Evolutionary conservation across 345 rosid species (phyloP).

Genomic region (Clarkia xantiana): DNA sequence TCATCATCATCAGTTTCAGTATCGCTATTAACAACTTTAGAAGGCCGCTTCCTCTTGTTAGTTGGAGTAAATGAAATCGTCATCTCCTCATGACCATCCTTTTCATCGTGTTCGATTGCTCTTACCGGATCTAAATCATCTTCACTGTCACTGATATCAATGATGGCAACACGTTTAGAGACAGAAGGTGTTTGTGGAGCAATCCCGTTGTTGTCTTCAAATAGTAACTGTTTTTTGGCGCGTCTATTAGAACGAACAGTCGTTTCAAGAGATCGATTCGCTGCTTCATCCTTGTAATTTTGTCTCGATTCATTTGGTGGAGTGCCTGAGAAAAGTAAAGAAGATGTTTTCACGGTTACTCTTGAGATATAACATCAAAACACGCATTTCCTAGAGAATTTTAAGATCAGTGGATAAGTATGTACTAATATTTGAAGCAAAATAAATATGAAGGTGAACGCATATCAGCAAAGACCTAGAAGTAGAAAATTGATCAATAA

Average conservation of each 20-base stretch:
- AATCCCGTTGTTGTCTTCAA: slow-evolving; percentile 22
- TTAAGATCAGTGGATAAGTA: too few relatives aligned
- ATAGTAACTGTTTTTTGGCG: slow-evolving; percentile 27
- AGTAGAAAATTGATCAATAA: too few relatives aligned
- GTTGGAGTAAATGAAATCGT: slow-evolving; percentile 8
- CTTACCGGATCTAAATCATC: slow-evolving; percentile 15
- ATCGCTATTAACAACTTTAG: slow-evolving; percentile 39
- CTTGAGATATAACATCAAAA: too few relatives aligned
- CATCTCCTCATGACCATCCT: slow-evolving; percentile 9
- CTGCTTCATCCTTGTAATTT: too few relatives aligned
- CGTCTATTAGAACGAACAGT: slow-evolving; percentile 7
- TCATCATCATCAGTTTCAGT: slow-evolving; percentile 42
- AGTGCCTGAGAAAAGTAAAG: background rate
- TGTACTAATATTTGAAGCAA: too few relatives aligned
- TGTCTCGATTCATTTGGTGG: background rate
- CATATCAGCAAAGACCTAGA: too few relatives aligned
- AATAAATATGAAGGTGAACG: too few relatives aligned
- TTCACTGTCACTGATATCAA: slow-evolving; percentile 37
- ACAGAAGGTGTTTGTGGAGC: slow-evolving; percentile 19
- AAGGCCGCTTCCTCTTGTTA: slow-evolving; percentile 42
- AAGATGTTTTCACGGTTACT: too few relatives aligned
- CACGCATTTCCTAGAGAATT: too few relatives aligned
- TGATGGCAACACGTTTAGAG: slow-evolving; percentile 12
- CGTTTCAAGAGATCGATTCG: background rate
- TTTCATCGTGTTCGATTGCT: slow-evolving; percentile 7